A percentile compares a stretch with the other conserved stretches of the same genome.
Evolutionary conservation across 371 early-diverging fungal genomes (phyloP).

Genomic region (Choanephora cucurbitarum): DNA sequence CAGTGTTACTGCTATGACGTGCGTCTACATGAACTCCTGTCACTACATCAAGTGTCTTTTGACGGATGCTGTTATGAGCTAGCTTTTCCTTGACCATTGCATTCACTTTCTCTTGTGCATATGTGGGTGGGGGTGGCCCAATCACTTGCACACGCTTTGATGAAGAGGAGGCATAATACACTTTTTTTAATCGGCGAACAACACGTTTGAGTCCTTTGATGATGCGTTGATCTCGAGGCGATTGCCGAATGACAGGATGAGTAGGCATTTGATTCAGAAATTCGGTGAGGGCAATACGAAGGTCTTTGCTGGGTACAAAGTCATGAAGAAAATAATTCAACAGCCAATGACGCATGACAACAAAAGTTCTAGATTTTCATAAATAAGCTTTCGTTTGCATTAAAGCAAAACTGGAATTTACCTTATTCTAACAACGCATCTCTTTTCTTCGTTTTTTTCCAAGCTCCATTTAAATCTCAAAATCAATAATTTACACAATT

Average conservation of each 20-base stretch:
- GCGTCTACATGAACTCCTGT: conserved; percentile 33
- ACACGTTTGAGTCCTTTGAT: conserved; percentile 53
- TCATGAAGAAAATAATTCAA: conserved; percentile 68
- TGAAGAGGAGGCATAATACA: conserved; percentile 35
- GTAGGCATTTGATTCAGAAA: conserved; percentile 47
- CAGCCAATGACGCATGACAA: conserved; percentile 69
- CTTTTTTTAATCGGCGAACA: conserved; percentile 46
- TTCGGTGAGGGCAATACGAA: conserved; percentile 45
- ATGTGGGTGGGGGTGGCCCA: conserved; percentile 45
- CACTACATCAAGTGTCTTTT: conserved; percentile 34
- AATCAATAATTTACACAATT: conserved; percentile 58
- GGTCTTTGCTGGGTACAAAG: conserved; percentile 54
- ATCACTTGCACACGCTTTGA: conserved; percentile 44
- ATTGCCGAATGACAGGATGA: conserved; percentile 45
- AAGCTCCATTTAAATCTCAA: conserved; percentile 67
- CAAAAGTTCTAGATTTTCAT: conserved; percentile 54
- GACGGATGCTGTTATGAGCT: conserved; percentile 33
- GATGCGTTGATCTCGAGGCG: conserved; percentile 57
- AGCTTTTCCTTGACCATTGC: conserved; percentile 43
- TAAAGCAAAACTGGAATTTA: too few relatives aligned
- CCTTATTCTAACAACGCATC: conserved; percentile 65
- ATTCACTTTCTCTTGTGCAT: conserved; percentile 37
- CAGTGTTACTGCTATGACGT: conserved; percentile 31
- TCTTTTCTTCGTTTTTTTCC: conserved; percentile 52
- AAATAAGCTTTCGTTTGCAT: too few relatives aligned